Evolutionary conservation across 148 eudicot species (phyloP).

Genomic region (Simmondsia chinensis): DNA sequence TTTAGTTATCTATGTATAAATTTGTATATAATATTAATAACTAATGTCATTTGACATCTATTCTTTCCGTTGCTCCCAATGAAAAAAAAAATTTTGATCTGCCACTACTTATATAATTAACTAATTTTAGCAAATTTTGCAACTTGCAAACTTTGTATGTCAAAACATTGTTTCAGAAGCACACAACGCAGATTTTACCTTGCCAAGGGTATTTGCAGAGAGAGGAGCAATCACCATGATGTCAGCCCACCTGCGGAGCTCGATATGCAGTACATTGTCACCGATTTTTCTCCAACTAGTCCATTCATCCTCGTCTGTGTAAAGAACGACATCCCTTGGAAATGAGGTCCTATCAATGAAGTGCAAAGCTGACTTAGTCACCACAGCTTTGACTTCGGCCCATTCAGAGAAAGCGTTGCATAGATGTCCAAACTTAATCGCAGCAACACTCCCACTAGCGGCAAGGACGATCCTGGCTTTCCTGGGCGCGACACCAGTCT

Average conservation of each 20-base stretch:
- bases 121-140: too few relatives aligned
- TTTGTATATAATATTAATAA: too few relatives aligned
- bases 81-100: too few relatives aligned
- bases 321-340: slow-evolving; percentile 63
- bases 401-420: slow-evolving; percentile 86
- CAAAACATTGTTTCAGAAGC: background rate
- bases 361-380: slow-evolving; percentile 69
- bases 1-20: too few relatives aligned
- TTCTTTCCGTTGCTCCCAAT: too few relatives aligned
- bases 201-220: slow-evolving; percentile 86
- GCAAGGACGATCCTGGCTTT: slow-evolving; percentile 84
- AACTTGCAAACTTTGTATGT: background rate
- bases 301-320: slow-evolving; percentile 95
- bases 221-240: slow-evolving; percentile 93
- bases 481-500: slow-evolving; percentile 24
- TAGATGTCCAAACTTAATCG: slow-evolving; percentile 82
- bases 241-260: slow-evolving; percentile 91
- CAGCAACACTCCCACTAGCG: slow-evolving; percentile 98
- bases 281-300: slow-evolving; percentile 78
- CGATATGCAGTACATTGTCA: slow-evolving; percentile 84
- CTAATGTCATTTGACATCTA: too few relatives aligned
- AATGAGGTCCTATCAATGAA: slow-evolving; percentile 53
- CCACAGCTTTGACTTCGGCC: slow-evolving; percentile 94
- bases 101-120: too few relatives aligned
- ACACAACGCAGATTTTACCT: slow-evolving; percentile 30